Evolutionary conservation across 495 filamentous ascomycete species (phyloP).

Genomic region (Podospora australis): DNA sequence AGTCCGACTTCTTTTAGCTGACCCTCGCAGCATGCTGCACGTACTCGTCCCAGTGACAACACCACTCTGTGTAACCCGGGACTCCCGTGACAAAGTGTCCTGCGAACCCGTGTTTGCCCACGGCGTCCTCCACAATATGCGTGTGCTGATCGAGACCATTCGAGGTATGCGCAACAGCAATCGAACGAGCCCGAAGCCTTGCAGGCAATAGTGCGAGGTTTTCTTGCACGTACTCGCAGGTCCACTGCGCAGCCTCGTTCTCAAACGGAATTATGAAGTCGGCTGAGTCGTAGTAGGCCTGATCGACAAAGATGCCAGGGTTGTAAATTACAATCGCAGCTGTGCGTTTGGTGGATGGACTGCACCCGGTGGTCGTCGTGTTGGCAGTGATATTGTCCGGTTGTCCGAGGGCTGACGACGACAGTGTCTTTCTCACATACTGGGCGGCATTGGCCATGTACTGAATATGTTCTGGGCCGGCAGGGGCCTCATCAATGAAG

Average conservation of each 20-base stretch:
- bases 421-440: not conserved
- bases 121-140: constrained; percentile 10
- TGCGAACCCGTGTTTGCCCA: constrained; percentile 11
- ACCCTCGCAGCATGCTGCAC: constrained; percentile 1
- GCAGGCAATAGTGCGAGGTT: constrained; percentile 10
- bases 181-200: constrained; percentile 12
- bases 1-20: not conserved
- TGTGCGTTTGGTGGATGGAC: too few relatives aligned
- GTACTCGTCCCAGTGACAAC: constrained; percentile 14
- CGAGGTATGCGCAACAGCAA: constrained; percentile 17
- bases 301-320: constrained; percentile 21
- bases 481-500: constrained; percentile 20
- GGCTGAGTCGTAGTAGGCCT: constrained; percentile 14
- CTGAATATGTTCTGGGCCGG: constrained; percentile 1
- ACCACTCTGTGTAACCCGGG: constrained; percentile 17
- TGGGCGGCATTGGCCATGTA: constrained; percentile 11
- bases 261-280: constrained; percentile 26
- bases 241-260: constrained; percentile 17
- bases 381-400: not conserved
- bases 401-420: not conserved
- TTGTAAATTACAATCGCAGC: constrained; percentile 18
- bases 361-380: not conserved
- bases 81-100: constrained; percentile 22
- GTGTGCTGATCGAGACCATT: constrained; percentile 3
- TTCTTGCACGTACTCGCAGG: constrained; percentile 9